A percentile compares a stretch with the other conserved stretches of the same genome.
phyloP scores from a whole-genome alignment of 2,329 filamentous ascomycete genomes.

The Intubia oerlemansii region DNA sequence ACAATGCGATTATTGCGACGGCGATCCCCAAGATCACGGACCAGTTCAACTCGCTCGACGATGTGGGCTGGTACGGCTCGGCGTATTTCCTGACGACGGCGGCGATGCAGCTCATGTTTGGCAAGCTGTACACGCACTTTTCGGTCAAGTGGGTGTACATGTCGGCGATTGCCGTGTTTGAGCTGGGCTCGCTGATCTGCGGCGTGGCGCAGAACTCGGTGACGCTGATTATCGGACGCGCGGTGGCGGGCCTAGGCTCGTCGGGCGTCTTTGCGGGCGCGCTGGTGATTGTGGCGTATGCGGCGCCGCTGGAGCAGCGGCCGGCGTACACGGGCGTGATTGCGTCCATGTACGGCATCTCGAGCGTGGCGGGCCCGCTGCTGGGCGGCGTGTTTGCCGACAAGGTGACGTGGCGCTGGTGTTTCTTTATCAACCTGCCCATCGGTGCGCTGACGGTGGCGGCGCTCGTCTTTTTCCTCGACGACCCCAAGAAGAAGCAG shows the following conservation, averaged over 20 bases:
- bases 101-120: constrained; percentile 13
- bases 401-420: constrained; percentile 14
- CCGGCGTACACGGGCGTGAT: constrained; percentile 14
- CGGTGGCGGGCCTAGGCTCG: constrained; percentile 12
- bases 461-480: constrained; percentile 8
- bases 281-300: constrained; percentile 13
- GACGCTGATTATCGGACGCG: constrained; percentile 10
- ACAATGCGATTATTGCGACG: constrained; percentile 13
- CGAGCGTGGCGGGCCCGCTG: constrained; percentile 10
- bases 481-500: constrained; percentile 4
- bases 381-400: constrained; percentile 11
- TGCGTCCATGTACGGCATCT: constrained; percentile 20
- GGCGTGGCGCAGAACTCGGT: constrained; percentile 8
- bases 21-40: constrained; percentile 16
- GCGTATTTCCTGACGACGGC: constrained; percentile 16
- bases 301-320: constrained; percentile 7
- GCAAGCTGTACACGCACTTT: constrained; percentile 17
- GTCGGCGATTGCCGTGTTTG: constrained; percentile 14
- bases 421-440: constrained; percentile 14
- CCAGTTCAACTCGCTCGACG: constrained; percentile 16
- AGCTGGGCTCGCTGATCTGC: constrained; percentile 17
- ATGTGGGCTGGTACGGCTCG: constrained; percentile 22
- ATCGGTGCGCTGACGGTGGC: constrained; percentile 11
- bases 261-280: constrained; percentile 19
- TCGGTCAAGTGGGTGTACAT: constrained; percentile 15